Percentiles rank a stretch among this genome's conserved stretches.
phyloP scores from a whole-genome alignment of 1,284 basidiomycete species.

The Cryptococcus deneoformans region DNA sequence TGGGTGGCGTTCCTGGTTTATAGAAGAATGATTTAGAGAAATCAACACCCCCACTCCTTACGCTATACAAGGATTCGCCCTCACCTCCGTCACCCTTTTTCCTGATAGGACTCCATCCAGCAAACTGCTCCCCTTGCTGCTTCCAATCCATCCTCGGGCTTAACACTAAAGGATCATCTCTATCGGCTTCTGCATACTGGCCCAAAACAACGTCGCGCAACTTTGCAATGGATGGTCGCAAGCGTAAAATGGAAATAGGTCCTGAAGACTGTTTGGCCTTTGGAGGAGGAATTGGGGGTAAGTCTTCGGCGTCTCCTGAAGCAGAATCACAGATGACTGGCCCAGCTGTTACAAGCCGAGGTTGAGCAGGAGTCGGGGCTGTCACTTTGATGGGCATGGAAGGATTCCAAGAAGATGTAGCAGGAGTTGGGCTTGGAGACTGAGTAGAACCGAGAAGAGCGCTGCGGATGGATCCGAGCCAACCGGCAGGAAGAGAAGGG shows the following conservation, averaged over 20 bases:
- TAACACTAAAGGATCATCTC: slow-evolving; percentile 12
- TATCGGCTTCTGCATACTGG: not conserved
- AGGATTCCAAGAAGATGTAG: slow-evolving; percentile 6
- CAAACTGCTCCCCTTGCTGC: slow-evolving; percentile 32
- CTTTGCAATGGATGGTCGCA: slow-evolving; percentile 33
- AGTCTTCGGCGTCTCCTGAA: slow-evolving; percentile 39
- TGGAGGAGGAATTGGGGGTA: slow-evolving; percentile 38
- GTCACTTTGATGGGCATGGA: slow-evolving; percentile 24
- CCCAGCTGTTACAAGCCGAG: slow-evolving; percentile 30
- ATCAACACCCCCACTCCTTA: slow-evolving; percentile 24
- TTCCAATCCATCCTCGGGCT: slow-evolving; percentile 39
- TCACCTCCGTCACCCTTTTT: not conserved
- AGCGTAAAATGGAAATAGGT: slow-evolving; percentile 22
- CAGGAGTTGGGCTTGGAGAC: not conserved
- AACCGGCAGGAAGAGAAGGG: slow-evolving; percentile 15
- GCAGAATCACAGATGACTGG: slow-evolving; percentile 46
- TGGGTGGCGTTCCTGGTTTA: slow-evolving; percentile 45
- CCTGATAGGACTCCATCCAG: slow-evolving; percentile 33
- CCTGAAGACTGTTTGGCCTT: not conserved
- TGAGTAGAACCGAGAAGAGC: slow-evolving; percentile 11
- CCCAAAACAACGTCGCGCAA: slow-evolving; percentile 29
- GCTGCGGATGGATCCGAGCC: slow-evolving; percentile 26
- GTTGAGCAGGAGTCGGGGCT: slow-evolving; percentile 29
- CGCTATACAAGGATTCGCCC: slow-evolving; percentile 1
- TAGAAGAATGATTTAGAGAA: slow-evolving; percentile 50